Percentiles rank a stretch among this genome's conserved stretches.
Conservation (phyloP, 176 grass and related monocot species). For the Pharus latifolius region DNA sequence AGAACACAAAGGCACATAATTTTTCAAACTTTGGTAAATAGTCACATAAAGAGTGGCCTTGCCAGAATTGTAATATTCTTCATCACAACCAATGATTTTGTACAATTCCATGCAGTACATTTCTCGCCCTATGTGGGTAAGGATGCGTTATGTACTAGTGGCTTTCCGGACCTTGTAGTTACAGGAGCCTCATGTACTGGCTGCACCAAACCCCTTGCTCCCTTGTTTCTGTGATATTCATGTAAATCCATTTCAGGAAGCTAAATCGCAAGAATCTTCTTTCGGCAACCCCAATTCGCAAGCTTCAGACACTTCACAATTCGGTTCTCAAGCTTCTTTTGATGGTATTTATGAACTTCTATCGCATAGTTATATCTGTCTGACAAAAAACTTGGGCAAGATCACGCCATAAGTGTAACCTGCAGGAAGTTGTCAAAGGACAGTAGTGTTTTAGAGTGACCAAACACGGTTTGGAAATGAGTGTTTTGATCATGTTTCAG, state of each 20-base stretch:
- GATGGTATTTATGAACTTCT: slow-evolving; percentile 51
- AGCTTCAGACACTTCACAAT: slow-evolving; percentile 49
- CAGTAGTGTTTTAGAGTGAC: neutral
- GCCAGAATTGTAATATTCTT: neutral
- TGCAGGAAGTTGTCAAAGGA: neutral
- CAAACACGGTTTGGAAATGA: neutral
- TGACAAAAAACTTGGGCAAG: neutral
- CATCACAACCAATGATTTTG: neutral
- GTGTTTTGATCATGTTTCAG: slow-evolving; percentile 7
- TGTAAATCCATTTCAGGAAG: slow-evolving; percentile 38
- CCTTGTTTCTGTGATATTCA: slow-evolving; percentile 24
- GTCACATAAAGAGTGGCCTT: neutral
- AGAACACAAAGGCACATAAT: neutral
- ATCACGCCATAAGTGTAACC: neutral
- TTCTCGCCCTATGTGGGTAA: neutral
- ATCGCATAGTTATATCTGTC: slow-evolving; percentile 7
- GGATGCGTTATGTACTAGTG: neutral
- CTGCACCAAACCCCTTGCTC: slow-evolving; percentile 8
- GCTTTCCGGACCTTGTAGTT: slow-evolving; percentile 17
- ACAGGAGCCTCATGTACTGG: slow-evolving; percentile 1
- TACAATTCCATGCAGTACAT: neutral
- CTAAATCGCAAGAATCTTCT: slow-evolving; percentile 46
- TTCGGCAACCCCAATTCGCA: slow-evolving; percentile 29
- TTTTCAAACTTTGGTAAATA: neutral
- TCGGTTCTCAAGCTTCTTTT: slow-evolving; percentile 52